Conservation (phyloP, 1,284 basidiomycete species). For the Ceratobasidium sp. region DNA sequence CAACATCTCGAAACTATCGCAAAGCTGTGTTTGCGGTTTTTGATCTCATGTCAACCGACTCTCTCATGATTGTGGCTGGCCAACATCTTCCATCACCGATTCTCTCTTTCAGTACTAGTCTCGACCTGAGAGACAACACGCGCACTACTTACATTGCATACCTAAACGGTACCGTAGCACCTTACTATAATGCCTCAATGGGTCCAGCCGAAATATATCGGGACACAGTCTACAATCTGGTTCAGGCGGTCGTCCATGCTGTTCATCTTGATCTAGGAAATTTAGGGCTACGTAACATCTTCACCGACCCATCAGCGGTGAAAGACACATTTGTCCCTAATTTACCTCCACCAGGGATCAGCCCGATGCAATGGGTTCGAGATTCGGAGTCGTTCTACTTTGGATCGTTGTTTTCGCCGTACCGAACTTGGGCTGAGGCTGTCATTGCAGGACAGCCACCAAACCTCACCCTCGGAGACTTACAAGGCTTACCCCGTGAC, state of each 20-base stretch:
- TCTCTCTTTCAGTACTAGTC: constrained; percentile 16
- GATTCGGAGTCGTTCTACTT: constrained; percentile 7
- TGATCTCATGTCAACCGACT: constrained; percentile 37
- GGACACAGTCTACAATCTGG: constrained; percentile 16
- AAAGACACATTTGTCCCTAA: constrained; percentile 8
- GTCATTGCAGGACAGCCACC: constrained; percentile 1
- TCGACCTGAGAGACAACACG: background rate
- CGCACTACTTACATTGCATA: background rate
- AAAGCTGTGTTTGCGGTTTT: constrained; percentile 27
- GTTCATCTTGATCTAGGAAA: constrained; percentile 30
- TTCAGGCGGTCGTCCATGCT: constrained; percentile 2
- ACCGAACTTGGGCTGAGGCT: constrained; percentile 35
- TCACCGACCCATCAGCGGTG: background rate
- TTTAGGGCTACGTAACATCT: constrained; percentile 6
- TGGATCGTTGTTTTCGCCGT: background rate
- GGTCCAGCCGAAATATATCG: constrained; percentile 24
- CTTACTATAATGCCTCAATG: background rate
- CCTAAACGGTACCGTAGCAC: background rate
- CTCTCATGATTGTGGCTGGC: constrained; percentile 24
- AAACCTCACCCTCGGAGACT: background rate
- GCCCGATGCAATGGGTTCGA: background rate
- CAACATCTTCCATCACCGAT: background rate
- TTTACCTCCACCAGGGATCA: background rate
- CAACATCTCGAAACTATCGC: constrained; percentile 29
- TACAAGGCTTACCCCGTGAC: background rate